These are phyloP conservation scores for Tardiomyces depauwii DNA, from an alignment of 1,139 yeast species.

Conservation along the genomic window DNA sequence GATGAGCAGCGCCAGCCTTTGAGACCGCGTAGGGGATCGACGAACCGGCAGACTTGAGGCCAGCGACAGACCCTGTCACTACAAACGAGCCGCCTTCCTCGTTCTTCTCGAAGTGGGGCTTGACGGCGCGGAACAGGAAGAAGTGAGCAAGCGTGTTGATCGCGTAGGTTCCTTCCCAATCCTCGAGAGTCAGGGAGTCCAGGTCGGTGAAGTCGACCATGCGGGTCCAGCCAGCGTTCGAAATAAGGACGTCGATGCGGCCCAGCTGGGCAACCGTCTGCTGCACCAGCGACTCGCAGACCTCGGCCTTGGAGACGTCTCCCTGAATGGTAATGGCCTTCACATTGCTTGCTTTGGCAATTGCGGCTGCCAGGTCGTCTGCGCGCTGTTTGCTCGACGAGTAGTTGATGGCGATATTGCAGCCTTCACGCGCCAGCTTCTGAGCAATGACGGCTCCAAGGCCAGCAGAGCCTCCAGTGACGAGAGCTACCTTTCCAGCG, in stretches of 20 bases:
- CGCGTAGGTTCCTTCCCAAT: conserved; percentile 26
- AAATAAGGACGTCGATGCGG: conserved; percentile 19
- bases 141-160: conserved; percentile 26
- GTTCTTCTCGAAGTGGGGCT: conserved; percentile 23
- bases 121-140: conserved; percentile 27
- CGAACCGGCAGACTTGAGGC: conserved; percentile 27
- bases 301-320: conserved; percentile 14
- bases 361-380: conserved; percentile 15
- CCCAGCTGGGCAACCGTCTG: conserved; percentile 10
- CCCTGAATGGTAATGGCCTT: conserved; percentile 14
- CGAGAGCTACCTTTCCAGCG: conserved; percentile 21
- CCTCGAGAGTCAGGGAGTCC: conserved; percentile 23
- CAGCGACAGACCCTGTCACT: conserved; percentile 31
- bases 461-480: conserved; percentile 74
- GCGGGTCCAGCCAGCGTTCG: conserved; percentile 24
- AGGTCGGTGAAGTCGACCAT: conserved; percentile 23
- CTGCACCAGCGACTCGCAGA: conserved; percentile 12
- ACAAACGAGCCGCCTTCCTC: conserved; percentile 29
- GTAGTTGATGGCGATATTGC: conserved; percentile 41
- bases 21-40: conserved; percentile 31
- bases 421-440: conserved; percentile 29
- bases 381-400: conserved; percentile 22
- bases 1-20: conserved; percentile 30
- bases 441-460: conserved; percentile 51
- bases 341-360: conserved; percentile 9